Percentiles rank a stretch among this genome's conserved stretches.
Evolutionary conservation across 2,329 filamentous ascomycete genomes (phyloP).

Genomic region (Paecilomyces fulvus): DNA sequence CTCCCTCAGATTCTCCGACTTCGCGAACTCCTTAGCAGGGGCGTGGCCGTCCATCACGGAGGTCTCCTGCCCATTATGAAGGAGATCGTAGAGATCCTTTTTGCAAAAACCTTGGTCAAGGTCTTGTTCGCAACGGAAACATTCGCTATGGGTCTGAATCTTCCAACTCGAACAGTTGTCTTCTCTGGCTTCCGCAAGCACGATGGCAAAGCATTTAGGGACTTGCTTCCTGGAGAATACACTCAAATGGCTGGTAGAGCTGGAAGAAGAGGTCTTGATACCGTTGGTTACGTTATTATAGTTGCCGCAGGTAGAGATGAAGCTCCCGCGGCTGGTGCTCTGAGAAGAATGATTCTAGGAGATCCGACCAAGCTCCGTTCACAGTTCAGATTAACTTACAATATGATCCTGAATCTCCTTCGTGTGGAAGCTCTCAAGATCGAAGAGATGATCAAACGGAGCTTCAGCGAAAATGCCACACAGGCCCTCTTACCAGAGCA

Average conservation of each 20-base stretch:
- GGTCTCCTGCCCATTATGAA: slow-evolving; percentile 94
- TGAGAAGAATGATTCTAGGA: slow-evolving; percentile 91
- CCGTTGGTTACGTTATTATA: slow-evolving; percentile 89
- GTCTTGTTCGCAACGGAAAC: slow-evolving; percentile 96
- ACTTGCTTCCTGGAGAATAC: slow-evolving; percentile 88
- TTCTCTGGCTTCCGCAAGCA: slow-evolving; percentile 97
- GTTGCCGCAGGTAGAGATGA: slow-evolving; percentile 74
- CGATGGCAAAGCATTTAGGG: slow-evolving; percentile 84
- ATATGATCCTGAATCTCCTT: slow-evolving; percentile 96
- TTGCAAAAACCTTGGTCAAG: slow-evolving; percentile 90
- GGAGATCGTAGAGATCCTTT: slow-evolving; percentile 93
- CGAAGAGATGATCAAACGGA: slow-evolving; percentile 99
- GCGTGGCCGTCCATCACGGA: slow-evolving; percentile 93
- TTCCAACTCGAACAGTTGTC: slow-evolving; percentile 91
- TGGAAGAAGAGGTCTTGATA: slow-evolving; percentile 83
- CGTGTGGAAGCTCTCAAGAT: slow-evolving; percentile 96
- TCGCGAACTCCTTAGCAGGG: slow-evolving; percentile 73
- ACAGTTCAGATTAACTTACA: slow-evolving; percentile 95
- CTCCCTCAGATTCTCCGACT: slow-evolving; percentile 89
- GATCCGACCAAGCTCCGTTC: slow-evolving; percentile 91
- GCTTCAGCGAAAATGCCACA: slow-evolving; percentile 96
- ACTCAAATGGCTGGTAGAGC: slow-evolving; percentile 98
- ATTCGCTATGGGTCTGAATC: slow-evolving; percentile 95
- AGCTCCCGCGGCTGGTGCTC: slow-evolving; percentile 71
- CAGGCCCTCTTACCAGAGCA: slow-evolving; percentile 91